Conservation (phyloP, 2,329 filamentous ascomycete species). For the Neopestalotiopsis sp. region DNA sequence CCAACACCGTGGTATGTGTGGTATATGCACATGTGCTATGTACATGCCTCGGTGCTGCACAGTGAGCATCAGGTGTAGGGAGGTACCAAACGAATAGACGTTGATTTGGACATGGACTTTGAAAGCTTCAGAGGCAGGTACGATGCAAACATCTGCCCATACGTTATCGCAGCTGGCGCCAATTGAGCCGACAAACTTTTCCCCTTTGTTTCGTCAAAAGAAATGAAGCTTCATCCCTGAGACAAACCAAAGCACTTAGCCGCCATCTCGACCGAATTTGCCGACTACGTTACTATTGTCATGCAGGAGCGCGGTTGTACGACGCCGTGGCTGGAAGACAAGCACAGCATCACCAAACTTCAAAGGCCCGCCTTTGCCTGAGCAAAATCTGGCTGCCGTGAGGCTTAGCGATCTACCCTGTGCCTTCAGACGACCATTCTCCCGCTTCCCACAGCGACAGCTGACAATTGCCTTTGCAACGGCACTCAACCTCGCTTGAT, state of each 20-base stretch:
- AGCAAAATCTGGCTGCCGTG: neutral
- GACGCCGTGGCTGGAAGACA: neutral
- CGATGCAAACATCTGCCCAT: neutral
- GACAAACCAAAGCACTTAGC: neutral
- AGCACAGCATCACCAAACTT: neutral
- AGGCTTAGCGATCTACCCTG: too few relatives aligned
- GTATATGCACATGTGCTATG: too few relatives aligned
- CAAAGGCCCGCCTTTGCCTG: neutral
- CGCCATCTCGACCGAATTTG: neutral
- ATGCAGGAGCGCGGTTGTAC: neutral
- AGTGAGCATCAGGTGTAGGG: too few relatives aligned
- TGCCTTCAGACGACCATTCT: too few relatives aligned
- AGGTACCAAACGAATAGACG: too few relatives aligned
- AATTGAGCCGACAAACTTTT: neutral
- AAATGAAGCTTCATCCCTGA: neutral
- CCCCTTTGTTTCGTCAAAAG: neutral
- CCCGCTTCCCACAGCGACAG: too few relatives aligned
- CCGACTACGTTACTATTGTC: neutral
- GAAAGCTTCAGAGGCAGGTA: neutral
- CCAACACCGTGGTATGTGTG: too few relatives aligned
- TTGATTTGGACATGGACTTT: too few relatives aligned
- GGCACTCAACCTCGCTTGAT: too few relatives aligned
- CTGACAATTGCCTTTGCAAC: too few relatives aligned
- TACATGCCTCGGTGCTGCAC: too few relatives aligned
- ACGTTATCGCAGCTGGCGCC: neutral